These are phyloP conservation scores for Cyclanthera cordifolia DNA, from an alignment of 306 rosid species.

Conservation along the genomic window DNA sequence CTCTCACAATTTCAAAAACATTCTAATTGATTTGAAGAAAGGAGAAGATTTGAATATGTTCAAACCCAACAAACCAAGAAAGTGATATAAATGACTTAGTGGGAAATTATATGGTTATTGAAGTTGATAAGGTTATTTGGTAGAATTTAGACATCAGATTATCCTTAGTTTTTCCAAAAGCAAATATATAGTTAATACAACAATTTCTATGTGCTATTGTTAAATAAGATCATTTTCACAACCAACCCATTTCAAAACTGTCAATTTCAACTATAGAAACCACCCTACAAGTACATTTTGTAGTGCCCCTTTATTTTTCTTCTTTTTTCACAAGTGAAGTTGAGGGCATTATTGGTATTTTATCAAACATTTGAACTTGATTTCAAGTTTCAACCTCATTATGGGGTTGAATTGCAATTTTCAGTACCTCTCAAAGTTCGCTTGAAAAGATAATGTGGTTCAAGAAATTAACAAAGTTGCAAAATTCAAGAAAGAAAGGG, in stretches of 20 bases:
- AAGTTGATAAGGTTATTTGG: not conserved
- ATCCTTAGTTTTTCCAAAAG: not conserved
- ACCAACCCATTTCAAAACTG: not conserved
- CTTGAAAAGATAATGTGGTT: no score
- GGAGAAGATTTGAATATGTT: conserved; percentile 11
- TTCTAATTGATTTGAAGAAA: conserved; percentile 43
- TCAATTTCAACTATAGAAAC: not conserved
- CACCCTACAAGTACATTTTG: not conserved
- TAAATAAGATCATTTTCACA: not conserved
- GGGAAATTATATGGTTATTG: not conserved
- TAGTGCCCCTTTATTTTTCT: not conserved
- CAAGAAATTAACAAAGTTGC: no score
- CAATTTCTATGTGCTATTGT: not conserved
- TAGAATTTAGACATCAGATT: not conserved
- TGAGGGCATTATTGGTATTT: not conserved
- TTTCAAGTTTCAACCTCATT: not conserved
- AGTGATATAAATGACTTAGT: not conserved
- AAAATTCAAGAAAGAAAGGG: no score
- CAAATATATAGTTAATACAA: not conserved
- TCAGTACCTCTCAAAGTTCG: no score
- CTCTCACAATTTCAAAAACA: conserved; percentile 32
- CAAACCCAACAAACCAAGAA: conserved; percentile 23
- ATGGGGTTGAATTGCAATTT: not conserved
- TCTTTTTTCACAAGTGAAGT: not conserved
- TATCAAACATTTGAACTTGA: not conserved